Conservation (phyloP, 2,329 filamentous ascomycete genomes). For the Claviceps cyperi region DNA sequence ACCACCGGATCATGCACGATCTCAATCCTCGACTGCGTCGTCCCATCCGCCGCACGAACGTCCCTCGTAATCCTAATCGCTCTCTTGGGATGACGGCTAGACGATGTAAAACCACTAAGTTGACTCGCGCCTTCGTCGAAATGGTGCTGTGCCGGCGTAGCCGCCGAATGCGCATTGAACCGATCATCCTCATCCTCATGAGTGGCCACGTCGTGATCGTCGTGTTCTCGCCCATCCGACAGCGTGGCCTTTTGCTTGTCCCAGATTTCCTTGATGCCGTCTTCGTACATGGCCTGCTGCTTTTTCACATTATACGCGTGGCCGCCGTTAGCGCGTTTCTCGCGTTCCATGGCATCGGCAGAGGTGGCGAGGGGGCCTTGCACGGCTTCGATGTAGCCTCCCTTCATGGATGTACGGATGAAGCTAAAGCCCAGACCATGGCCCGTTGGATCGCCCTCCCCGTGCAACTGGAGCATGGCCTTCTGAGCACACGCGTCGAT, state of each 20-base stretch:
- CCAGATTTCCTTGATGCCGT: constrained; percentile 87
- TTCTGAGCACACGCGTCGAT: constrained; percentile 86
- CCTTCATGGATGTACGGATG: constrained; percentile 97
- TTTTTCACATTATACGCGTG: constrained; percentile 96
- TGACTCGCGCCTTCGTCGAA: constrained; percentile 70
- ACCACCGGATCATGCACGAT: constrained; percentile 69
- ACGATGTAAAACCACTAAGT: constrained; percentile 52
- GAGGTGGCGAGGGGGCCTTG: constrained; percentile 49
- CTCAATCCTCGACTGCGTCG: constrained; percentile 49
- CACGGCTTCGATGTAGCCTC: constrained; percentile 76
- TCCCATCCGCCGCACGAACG: constrained; percentile 27
- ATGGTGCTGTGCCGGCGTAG: constrained; percentile 41
- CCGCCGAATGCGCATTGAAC: constrained; percentile 58
- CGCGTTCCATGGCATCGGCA: constrained; percentile 76
- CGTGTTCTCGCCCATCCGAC: constrained; percentile 54
- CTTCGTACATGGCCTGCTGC: constrained; percentile 83
- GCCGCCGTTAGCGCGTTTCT: constrained; percentile 77
- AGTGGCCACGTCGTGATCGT: constrained; percentile 43
- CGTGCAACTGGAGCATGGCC: constrained; percentile 90
- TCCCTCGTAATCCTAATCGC: constrained; percentile 59
- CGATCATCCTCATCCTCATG: constrained; percentile 49
- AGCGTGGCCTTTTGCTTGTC: constrained; percentile 70
- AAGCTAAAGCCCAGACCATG: constrained; percentile 93
- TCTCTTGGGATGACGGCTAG: constrained; percentile 54
- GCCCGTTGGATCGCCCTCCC: constrained; percentile 86